Evolutionary conservation across 768 basidiomycete genomes (phyloP), one percentile per base, ranked within the genome.

Genomic region (Panellus pusillus): DNA sequence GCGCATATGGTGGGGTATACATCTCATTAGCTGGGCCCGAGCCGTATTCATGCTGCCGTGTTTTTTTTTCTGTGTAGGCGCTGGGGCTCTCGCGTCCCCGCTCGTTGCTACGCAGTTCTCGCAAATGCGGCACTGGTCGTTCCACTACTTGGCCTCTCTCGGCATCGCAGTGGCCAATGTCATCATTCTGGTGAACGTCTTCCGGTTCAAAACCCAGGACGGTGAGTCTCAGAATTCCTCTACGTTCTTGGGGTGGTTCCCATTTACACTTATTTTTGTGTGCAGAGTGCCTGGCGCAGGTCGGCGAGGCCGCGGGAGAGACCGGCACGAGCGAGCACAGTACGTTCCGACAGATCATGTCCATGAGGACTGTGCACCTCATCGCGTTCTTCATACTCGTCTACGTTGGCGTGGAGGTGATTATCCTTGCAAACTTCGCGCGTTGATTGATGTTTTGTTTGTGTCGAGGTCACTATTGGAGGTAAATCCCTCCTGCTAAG

Each of bases 61-160:
- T n/a, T n/a, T n/a, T 52, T 44, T 42, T 12, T 29, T 43, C 44
- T 35, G 15, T 44, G 5, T 35, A 89, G 87, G 88, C 17, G 70
- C 78, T 0, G 88, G 88, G 1, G 87, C 87, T 2, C 70, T 89
- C 9, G 73, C 73, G 8, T 68, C 91, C 0, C 93, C 93, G 3
- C 76, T 95, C 15, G 82, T 87, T 0, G 79, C 92, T 0, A 95
- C 93, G 0, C 88, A 92, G 52, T 94, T 95, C 59, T 75, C 89
- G 0, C 80, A 82, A 51, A 61, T 81, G 19, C 66, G 58, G 0
- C 77, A 72, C 31, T 93, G 91, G 92, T 88, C 84, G 1, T 86
- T 88, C 66, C 87, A 93, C 65, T 94, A 84, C 63, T 74, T 93
- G 9, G 72, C 72, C 1, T 90, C 89, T 0, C 68, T 93, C 0